Conservation (phyloP, 2,329 filamentous ascomycete species). For the Talaromyces pinophilus region DNA sequence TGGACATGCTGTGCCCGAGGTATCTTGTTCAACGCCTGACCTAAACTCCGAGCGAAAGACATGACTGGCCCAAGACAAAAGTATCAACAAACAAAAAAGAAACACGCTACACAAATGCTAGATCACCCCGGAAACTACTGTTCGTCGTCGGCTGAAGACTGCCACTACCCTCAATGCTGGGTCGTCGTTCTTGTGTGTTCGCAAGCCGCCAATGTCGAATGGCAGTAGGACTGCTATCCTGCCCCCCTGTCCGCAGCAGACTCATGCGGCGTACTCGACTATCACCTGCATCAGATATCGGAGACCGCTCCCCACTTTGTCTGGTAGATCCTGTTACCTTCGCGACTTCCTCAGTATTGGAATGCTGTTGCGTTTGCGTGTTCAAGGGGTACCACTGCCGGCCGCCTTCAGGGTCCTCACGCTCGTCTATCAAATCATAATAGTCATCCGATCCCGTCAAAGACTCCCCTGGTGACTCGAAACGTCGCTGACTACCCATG, state of each 20-base stretch:
- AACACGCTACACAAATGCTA: slow-evolving; percentile 34
- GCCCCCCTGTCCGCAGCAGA: slow-evolving; percentile 27
- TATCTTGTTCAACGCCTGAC: slow-evolving; percentile 17
- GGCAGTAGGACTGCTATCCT: slow-evolving; percentile 25
- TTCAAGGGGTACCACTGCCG: slow-evolving; percentile 30
- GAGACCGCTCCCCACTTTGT: slow-evolving; percentile 6
- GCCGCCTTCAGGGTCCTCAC: slow-evolving; percentile 24
- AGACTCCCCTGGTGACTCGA: slow-evolving; percentile 27
- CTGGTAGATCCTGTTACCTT: slow-evolving; percentile 1
- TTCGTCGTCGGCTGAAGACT: slow-evolving; percentile 27
- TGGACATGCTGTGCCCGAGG: slow-evolving; percentile 8
- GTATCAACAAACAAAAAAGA: slow-evolving; percentile 2
- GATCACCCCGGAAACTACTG: slow-evolving; percentile 32
- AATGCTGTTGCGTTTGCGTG: slow-evolving; percentile 24
- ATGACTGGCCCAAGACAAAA: not conserved
- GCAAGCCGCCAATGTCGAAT: slow-evolving; percentile 26
- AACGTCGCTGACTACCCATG: slow-evolving; percentile 30
- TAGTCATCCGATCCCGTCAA: slow-evolving; percentile 26
- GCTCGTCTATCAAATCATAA: slow-evolving; percentile 29
- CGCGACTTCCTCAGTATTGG: slow-evolving; percentile 13
- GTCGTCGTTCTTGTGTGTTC: slow-evolving; percentile 25
- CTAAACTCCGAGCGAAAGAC: slow-evolving; percentile 9
- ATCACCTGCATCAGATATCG: not conserved
- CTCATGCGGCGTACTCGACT: slow-evolving; percentile 28
- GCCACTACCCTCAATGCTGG: slow-evolving; percentile 26